A percentile compares a stretch with the other conserved stretches of the same genome.
These are phyloP conservation scores for Cutaneotrichosporon sp. DNA, from an alignment of 1,284 basidiomycete species.

Conservation along the genomic window DNA sequence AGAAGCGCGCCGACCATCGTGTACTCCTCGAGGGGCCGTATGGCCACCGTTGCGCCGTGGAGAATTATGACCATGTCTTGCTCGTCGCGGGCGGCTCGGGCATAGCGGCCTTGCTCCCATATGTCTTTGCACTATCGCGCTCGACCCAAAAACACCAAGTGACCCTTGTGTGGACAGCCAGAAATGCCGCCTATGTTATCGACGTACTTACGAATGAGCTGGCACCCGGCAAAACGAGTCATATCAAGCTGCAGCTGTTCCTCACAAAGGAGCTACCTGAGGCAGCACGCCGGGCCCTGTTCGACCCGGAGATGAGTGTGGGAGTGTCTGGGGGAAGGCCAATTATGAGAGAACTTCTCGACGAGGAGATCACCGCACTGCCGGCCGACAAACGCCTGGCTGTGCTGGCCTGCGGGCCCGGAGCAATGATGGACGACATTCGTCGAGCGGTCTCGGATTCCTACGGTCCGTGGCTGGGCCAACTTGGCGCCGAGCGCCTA, in stretches of 20 bases:
- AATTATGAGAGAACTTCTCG: conserved; percentile 16
- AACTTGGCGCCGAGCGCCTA: conserved; percentile 15
- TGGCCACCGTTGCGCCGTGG: conserved; percentile 20
- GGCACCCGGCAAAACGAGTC: not conserved
- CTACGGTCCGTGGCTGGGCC: conserved; percentile 20
- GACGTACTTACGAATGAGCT: conserved; percentile 28
- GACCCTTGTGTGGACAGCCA: conserved; percentile 27
- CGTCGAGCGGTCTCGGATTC: conserved; percentile 14
- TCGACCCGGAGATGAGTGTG: not conserved
- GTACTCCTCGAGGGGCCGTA: conserved; percentile 39
- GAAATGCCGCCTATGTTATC: conserved; percentile 20
- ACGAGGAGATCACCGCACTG: conserved; percentile 2
- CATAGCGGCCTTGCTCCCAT: conserved; percentile 30
- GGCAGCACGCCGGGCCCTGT: not conserved
- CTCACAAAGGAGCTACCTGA: conserved; percentile 3
- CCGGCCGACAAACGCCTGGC: conserved; percentile 22
- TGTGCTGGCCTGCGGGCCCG: conserved; percentile 31
- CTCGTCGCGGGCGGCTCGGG: conserved; percentile 36
- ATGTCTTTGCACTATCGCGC: conserved; percentile 15
- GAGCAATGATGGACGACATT: conserved; percentile 33
- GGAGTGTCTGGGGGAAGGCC: conserved; percentile 21
- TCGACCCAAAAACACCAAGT: not conserved
- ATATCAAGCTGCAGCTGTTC: conserved; percentile 14
- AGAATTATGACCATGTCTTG: conserved; percentile 23
- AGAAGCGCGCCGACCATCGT: not conserved